Evolutionary conservation across 257 asterid genomes (phyloP).

Genomic region (Ocimum tenuiflorum): DNA sequence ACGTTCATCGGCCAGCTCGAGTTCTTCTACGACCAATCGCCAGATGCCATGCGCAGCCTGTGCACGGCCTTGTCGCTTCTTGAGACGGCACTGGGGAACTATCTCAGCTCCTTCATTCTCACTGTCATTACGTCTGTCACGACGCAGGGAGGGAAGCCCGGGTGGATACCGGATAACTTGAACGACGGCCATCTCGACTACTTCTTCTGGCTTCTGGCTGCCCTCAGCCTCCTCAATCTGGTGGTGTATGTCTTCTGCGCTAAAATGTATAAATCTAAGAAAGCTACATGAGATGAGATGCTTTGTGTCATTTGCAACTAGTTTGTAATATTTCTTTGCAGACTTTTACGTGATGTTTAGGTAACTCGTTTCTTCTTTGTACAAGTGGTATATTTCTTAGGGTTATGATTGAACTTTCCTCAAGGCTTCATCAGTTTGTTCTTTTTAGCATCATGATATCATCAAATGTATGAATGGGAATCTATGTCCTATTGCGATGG

Average conservation of each 20-base stretch:
- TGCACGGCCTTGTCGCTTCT: slow-evolving; percentile 72
- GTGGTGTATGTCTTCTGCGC: slow-evolving; percentile 59
- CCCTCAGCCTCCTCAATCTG: slow-evolving; percentile 61
- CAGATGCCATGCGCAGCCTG: slow-evolving; percentile 94
- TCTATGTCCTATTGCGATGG: too few species aligned
- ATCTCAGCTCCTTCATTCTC: slow-evolving; percentile 67
- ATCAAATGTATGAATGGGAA: too few species aligned
- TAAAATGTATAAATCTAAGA: slow-evolving; percentile 61
- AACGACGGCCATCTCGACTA: slow-evolving; percentile 77
- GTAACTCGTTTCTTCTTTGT: too few species aligned
- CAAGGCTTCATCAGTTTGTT: too few species aligned
- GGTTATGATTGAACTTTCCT: too few species aligned
- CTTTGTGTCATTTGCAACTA: too few species aligned
- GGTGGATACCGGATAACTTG: slow-evolving; percentile 92
- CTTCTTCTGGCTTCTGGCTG: slow-evolving; percentile 84
- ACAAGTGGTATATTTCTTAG: too few species aligned
- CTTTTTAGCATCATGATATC: too few species aligned
- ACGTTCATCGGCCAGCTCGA: slow-evolving; percentile 76
- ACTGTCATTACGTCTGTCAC: slow-evolving; percentile 62
- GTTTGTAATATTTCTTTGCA: too few species aligned
- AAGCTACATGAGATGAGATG: slow-evolving; percentile 25
- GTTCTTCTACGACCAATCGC: slow-evolving; percentile 89
- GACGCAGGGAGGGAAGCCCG: slow-evolving; percentile 54
- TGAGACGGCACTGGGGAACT: slow-evolving; percentile 62
- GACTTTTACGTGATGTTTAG: too few species aligned